phyloP scores from a whole-genome alignment of 192 early-diverging fungal genomes.

The Phycomyces nitens region DNA sequence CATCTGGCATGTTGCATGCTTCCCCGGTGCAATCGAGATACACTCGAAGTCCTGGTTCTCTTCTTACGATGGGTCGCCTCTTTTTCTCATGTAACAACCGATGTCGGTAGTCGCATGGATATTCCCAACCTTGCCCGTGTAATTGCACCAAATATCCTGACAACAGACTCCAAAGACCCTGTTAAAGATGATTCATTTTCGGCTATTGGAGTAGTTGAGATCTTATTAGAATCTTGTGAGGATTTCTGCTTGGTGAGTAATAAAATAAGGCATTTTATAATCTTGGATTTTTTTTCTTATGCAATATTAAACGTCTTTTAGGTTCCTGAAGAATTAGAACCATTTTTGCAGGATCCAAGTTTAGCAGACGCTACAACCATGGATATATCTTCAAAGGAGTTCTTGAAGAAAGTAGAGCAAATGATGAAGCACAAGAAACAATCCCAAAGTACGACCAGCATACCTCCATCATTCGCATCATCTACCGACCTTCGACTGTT shows the following conservation, averaged over 20 bases:
- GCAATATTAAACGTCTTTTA: background rate
- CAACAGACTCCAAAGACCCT: slow-evolving; percentile 81
- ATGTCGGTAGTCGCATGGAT: slow-evolving; percentile 90
- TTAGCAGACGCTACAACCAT: slow-evolving; percentile 9
- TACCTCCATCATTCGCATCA: slow-evolving; percentile 1
- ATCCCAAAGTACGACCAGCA: background rate
- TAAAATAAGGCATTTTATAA: too few species aligned
- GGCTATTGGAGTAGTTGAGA: slow-evolving; percentile 66
- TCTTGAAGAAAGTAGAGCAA: slow-evolving; percentile 22
- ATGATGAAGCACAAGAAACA: slow-evolving; percentile 17
- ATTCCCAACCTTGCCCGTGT: slow-evolving; percentile 88
- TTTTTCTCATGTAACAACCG: slow-evolving; percentile 64
- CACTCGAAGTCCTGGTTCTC: slow-evolving; percentile 80
- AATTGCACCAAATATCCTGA: slow-evolving; percentile 91
- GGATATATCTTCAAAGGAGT: slow-evolving; percentile 25
- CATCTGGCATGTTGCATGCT: slow-evolving; percentile 82
- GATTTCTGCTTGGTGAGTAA: slow-evolving; percentile 59
- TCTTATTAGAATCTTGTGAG: slow-evolving; percentile 61
- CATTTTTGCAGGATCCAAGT: slow-evolving; percentile 25
- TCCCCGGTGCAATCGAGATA: slow-evolving; percentile 87
- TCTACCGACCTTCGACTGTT: slow-evolving; percentile 15
- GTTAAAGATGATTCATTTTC: slow-evolving; percentile 68
- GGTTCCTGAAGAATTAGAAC: slow-evolving; percentile 23
- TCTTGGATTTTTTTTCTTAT: background rate
- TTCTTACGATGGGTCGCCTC: slow-evolving; percentile 86